Conservation (phyloP, 768 basidiomycete species). For the Podaxis sp. region DNA sequence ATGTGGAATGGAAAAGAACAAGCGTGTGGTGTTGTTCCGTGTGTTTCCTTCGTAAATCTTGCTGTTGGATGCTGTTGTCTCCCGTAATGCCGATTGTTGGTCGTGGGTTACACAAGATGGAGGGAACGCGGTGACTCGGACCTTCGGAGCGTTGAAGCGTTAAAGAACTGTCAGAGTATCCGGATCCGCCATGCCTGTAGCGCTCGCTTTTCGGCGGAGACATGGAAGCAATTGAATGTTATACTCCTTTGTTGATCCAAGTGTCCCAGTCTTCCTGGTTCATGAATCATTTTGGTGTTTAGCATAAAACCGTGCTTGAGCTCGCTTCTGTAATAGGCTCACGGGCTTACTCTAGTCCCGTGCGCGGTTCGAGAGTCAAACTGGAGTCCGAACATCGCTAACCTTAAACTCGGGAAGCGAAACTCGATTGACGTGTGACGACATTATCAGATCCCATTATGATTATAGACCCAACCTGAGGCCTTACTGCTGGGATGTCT, state of each 20-base stretch:
- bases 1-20: constrained; percentile 15
- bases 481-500: not conserved
- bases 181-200: not conserved
- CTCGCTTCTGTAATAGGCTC: not conserved
- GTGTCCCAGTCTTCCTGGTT: not conserved
- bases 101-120: not conserved
- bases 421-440: not conserved
- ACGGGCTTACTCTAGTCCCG: not conserved
- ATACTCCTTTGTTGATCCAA: not conserved
- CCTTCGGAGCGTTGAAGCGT: constrained; percentile 1
- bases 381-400: not conserved
- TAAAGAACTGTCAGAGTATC: not conserved
- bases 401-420: not conserved
- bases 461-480: not conserved
- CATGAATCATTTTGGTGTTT: not conserved
- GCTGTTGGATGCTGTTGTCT: constrained; percentile 1
- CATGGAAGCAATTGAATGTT: not conserved
- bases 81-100: constrained; percentile 8
- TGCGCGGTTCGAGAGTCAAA: not conserved
- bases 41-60: not conserved
- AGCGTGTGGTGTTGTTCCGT: constrained; percentile 3
- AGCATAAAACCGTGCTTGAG: not conserved
- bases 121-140: constrained; percentile 1
- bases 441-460: not conserved
- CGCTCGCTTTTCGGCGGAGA: not conserved